Conservation (phyloP, 163 green algal genomes). For the Scenedesmus sp. region DNA sequence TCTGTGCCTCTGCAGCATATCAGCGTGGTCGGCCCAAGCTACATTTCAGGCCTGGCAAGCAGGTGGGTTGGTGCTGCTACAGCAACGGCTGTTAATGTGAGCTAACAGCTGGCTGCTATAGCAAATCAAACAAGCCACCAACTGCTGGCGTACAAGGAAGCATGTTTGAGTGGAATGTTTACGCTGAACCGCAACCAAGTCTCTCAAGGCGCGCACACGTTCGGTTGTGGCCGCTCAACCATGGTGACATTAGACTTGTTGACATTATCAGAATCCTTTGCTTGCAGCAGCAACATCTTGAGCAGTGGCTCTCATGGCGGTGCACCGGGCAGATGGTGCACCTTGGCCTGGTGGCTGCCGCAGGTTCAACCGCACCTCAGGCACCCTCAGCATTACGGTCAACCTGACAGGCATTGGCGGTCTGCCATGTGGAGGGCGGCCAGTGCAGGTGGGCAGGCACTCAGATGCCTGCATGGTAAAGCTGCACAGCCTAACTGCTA, state of each 20-base stretch:
- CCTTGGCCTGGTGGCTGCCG: neutral
- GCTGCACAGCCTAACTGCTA: neutral
- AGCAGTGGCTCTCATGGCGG: too few species aligned
- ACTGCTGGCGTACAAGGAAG: too few species aligned
- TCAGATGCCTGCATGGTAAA: neutral
- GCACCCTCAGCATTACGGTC: neutral
- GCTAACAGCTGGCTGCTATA: too few species aligned
- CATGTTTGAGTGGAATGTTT: too few species aligned
- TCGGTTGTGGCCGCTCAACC: too few species aligned
- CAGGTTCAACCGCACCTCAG: constrained; percentile 36
- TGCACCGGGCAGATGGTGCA: too few species aligned
- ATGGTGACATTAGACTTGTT: too few species aligned
- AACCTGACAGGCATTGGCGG: constrained; percentile 11
- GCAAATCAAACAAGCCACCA: too few species aligned
- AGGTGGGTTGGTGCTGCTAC: neutral
- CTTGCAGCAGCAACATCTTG: too few species aligned
- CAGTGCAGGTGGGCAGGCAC: neutral
- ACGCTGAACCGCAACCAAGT: too few species aligned
- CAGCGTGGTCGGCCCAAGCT: neutral
- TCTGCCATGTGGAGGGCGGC: constrained; percentile 10
- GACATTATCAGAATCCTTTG: too few species aligned
- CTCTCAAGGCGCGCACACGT: too few species aligned
- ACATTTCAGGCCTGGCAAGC: constrained; percentile 22
- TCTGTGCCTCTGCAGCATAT: constrained; percentile 13
- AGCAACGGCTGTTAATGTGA: neutral